These are phyloP conservation scores for Oryza brachyantha DNA, from an alignment of 176 grass and related monocot species.

Conservation along the genomic window DNA sequence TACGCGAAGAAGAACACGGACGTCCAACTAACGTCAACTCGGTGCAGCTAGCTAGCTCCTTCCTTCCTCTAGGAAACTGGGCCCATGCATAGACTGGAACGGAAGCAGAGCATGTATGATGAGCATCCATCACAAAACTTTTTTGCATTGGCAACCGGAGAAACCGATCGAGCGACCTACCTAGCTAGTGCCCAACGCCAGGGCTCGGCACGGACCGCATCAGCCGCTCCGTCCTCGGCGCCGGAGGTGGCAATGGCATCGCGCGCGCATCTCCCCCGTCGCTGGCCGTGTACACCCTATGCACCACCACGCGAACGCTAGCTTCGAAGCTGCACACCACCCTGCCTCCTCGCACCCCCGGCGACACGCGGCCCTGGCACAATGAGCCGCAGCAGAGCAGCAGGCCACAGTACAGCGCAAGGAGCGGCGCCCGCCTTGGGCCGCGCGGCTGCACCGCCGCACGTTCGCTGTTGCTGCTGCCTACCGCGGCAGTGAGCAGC, in stretches of 20 bases:
- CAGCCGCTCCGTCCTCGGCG: background rate
- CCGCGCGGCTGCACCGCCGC: background rate
- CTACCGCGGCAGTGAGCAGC: background rate
- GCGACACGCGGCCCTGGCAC: background rate
- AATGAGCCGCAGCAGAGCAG: background rate
- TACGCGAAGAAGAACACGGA: background rate
- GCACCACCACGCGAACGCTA: background rate
- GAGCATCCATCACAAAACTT: background rate
- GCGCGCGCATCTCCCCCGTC: background rate
- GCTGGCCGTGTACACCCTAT: background rate
- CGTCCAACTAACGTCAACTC: background rate
- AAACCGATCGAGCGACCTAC: background rate
- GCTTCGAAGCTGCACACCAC: background rate
- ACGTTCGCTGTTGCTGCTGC: background rate
- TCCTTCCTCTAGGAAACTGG: background rate
- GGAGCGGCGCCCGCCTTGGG: background rate
- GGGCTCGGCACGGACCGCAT: constrained; percentile 27
- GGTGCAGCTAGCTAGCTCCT: background rate
- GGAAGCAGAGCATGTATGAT: background rate
- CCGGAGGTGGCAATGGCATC: background rate
- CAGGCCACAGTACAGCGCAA: background rate
- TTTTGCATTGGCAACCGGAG: background rate
- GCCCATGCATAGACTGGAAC: background rate
- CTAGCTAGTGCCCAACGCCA: constrained; percentile 7
- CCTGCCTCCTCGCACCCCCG: background rate